Evolutionary conservation across 1,284 basidiomycete species (phyloP), one percentile per base, ranked within the genome.

Genomic region (Austropuccinia psidii): DNA sequence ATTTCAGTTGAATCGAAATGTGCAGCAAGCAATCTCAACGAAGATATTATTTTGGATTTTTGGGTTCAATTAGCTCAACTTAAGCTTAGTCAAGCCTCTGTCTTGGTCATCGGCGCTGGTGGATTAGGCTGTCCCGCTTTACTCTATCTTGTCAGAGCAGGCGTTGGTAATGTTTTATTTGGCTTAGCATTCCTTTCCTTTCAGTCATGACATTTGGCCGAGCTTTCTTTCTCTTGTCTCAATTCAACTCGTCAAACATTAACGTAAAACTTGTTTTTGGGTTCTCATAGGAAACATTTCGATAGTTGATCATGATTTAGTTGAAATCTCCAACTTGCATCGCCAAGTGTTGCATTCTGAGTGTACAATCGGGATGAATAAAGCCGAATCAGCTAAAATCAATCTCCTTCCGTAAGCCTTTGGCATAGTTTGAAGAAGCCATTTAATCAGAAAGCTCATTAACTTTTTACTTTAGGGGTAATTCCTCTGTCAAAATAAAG

Each of bases 51-150:
- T 15, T 19, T 17, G 8, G 19, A 1, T 11, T 29, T 68, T 50
- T 39, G 35, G 31, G 8, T 11, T 45, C n/a, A 29, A 24, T 21
- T 21, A 95, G 93, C 90, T 29, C 96, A 99, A 82, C 81, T 93
- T 24, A 90, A 87, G 77, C 83, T 99, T 9, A 87, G 87, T 74
- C 77, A 83, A 6, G 86, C 93, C 0, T 88, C 87, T 2, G 88
- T 96, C 0, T 87, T 89, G 1, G 91, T 98, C 0, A 86, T 98
- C 4, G 96, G 96, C 21, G 95, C 94, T 1, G 96, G 96, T 0
- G 96, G 95, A 3, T 85, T 99, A 7, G 96, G 96, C 15, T 98
- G 96, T 80, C 95, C 96, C 47, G 90, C 91, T 13, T 83, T 98
- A 47, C 92, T 96, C 79, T 97, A 98, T 80, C 86, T 98, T 9